Percentiles rank a stretch among this genome's conserved stretches.
Evolutionary conservation across 2,329 filamentous ascomycete species (phyloP).

Genomic region (Cadophora sp.): DNA sequence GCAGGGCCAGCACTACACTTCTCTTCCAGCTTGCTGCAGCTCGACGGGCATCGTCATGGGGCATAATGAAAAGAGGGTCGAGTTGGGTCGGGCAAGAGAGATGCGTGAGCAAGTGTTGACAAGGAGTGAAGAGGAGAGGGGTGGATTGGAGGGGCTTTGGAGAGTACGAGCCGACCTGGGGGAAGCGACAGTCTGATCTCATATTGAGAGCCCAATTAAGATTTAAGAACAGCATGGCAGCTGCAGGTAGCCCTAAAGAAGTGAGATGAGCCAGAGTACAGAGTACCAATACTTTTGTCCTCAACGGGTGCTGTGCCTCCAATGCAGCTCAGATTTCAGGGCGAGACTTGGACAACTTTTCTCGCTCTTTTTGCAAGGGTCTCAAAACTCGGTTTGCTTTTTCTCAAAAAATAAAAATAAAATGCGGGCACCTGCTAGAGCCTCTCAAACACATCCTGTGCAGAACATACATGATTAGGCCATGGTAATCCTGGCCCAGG

Average conservation of each 20-base stretch:
- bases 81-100: slow-evolving; percentile 40
- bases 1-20: slow-evolving; percentile 44
- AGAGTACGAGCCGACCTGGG: slow-evolving; percentile 12
- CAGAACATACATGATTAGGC: not conserved
- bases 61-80: slow-evolving; percentile 33
- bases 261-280: slow-evolving; percentile 31
- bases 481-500: slow-evolving; percentile 18
- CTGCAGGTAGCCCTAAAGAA: slow-evolving; percentile 33
- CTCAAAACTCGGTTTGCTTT: slow-evolving; percentile 16
- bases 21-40: slow-evolving; percentile 40
- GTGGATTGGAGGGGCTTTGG: slow-evolving; percentile 34
- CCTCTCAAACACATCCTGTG: not conserved
- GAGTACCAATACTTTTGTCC: slow-evolving; percentile 31
- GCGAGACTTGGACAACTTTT: slow-evolving; percentile 12
- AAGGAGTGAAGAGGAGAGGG: slow-evolving; percentile 34
- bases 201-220: slow-evolving; percentile 35
- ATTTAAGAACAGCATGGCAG: slow-evolving; percentile 29
- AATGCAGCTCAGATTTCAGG: slow-evolving; percentile 8
- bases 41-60: slow-evolving; percentile 38
- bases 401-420: slow-evolving; percentile 3
- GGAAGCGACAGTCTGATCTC: slow-evolving; percentile 19
- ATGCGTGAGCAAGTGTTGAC: slow-evolving; percentile 27
- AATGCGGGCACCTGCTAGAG: not conserved
- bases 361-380: slow-evolving; percentile 13
- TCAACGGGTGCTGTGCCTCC: not conserved